Base-by-base conservation (phyloP, 306 rosid genomes). In the Prunus mongolica region DNA sequence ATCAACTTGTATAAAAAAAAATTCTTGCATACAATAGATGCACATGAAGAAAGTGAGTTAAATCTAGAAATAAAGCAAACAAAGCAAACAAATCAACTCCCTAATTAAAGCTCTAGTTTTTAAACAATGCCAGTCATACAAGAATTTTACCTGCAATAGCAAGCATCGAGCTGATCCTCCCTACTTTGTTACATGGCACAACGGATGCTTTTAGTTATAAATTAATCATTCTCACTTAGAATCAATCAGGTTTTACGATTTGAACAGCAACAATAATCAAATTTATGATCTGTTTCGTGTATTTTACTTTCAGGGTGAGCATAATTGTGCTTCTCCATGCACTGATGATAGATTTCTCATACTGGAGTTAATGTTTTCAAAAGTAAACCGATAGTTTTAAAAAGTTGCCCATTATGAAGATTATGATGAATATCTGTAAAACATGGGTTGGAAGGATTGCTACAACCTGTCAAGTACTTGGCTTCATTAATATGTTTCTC, bases 401-500 rank as follows among this genome's bases (percentile, higher is more conserved):
- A 69, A 54, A 67, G 62, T 52, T 46, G 2, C 24, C 66, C 71
- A 74, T 67, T 65, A 63, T 61, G 68, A 80, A 28, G 56, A 51
- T 70, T n/a, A 38, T 75, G 67, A 80, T 75, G 67, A 38, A 57
- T 27, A 49, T 80, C 14, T 30, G 15, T 65, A 74, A 55, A 74
- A 57, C 47, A 58, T 68, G 65, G 67, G 72, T 25, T 8, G 71
- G 30, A 49, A 27, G 60, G 69, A 69, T 65, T 66, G 16, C 58
- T 69, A 72, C 62, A 13, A 52, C 68, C 54, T 64, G 30, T 73
- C 69, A 49, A 78, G 20, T 24, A 54, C 22, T 13, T 18, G 41
- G 44, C 14, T 58, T 65, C 58, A 67, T 80, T 66, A 52, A 11
- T 54, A 41, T 62, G 62, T 68, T 41, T 47, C 67, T 38, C 71